Evolutionary conservation across 805 yeast species (phyloP), one percentile per base, ranked within the genome.

Genomic region (Hanseniaspora guilliermondii): DNA sequence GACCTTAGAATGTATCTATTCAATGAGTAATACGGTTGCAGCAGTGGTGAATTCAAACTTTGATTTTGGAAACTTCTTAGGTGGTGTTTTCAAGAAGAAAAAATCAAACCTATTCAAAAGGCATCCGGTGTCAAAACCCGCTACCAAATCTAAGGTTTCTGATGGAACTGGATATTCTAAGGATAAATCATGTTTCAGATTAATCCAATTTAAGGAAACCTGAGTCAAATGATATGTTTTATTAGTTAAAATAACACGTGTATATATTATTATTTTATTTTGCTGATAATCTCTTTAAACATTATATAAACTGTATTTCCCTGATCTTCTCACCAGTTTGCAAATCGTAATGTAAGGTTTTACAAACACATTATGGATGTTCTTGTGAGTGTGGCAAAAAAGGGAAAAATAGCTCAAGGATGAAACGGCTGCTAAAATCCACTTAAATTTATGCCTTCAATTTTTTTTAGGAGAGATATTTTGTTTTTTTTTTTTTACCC

Each of bases 1-100:
- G 4, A 44, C 45, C n/a, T 16, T 30, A 3, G 55, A 52, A 8
- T 52, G 55, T 38, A 33, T 52, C n/a, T 40, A 52, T 14, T 22
- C 22, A 8, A 52, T 52, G 55, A 52, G 37, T 25, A 52, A 52
- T 40, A 42, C 55, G 3, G 49, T 52, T 17, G 47, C 47, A 52
- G 55, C 49, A 35, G 19, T 52, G 3, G 55, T 52, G 2, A 49
- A 52, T 25, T 44, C 55, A 4, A 30, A 36, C 45, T 52, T 52
- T 52, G 47, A 52, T 16, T 52, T 52, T 30, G 45, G 39, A 1
- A 44, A 11, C 11, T 52, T 52, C 25, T 21, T 52, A 27, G 47
- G 47, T 2, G 55, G 55, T 2, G 33, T 32, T 11, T 52, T 52
- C 25, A 52, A 36, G 17, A 52, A 41, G 46, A 52, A 32, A 35